Evolutionary conservation across 257 asterid species (phyloP).

Genomic region (Solanum etuberosum): DNA sequence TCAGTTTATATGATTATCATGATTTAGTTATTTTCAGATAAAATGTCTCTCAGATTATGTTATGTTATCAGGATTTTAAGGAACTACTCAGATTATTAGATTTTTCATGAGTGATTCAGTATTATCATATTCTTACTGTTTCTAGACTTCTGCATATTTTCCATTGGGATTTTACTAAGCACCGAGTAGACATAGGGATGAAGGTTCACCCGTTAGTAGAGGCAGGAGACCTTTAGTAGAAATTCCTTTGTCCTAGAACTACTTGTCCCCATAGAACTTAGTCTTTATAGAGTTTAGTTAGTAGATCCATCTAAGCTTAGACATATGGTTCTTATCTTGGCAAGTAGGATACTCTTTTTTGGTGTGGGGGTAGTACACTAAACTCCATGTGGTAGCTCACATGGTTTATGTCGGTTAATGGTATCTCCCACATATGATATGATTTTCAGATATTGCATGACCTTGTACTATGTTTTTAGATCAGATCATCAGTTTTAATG

Average conservation of each 20-base stretch:
- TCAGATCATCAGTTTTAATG: background rate
- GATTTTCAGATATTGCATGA: background rate
- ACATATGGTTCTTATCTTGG: background rate
- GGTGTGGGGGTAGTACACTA: background rate
- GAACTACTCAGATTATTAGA: background rate
- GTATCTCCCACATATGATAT: background rate
- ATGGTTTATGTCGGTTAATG: too few relatives aligned
- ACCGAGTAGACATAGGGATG: background rate
- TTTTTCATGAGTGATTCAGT: background rate
- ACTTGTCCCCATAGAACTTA: background rate
- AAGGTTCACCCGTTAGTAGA: background rate
- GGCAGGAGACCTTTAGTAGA: background rate
- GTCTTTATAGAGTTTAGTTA: background rate
- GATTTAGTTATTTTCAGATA: too few relatives aligned
- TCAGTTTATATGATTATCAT: background rate
- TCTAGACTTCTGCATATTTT: background rate
- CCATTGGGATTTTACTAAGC: background rate
- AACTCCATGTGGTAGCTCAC: background rate
- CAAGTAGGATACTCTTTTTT: background rate
- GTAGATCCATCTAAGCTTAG: too few relatives aligned
- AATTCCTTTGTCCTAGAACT: background rate
- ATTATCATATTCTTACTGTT: background rate
- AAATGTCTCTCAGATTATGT: background rate
- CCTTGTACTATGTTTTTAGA: background rate
- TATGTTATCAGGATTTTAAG: background rate